These are phyloP conservation scores for Arachnomyces sp. DNA, from an alignment of 2,329 filamentous ascomycete genomes.

Conservation along the genomic window DNA sequence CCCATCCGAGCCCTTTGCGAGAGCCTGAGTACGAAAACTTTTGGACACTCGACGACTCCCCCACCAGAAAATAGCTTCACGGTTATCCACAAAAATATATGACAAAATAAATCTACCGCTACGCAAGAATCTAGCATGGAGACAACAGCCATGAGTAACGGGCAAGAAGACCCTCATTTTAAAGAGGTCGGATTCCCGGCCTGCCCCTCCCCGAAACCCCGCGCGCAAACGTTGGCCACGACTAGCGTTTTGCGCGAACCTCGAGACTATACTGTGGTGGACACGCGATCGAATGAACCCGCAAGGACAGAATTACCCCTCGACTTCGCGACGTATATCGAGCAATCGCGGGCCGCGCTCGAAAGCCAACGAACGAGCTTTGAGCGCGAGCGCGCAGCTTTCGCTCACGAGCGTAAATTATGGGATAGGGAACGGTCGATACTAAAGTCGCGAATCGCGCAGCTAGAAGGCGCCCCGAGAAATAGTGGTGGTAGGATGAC, in stretches of 20 bases:
- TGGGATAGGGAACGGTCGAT: conserved; percentile 38
- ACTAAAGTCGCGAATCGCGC: conserved; percentile 32
- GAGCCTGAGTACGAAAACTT: no score
- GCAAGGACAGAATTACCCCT: conserved; percentile 14
- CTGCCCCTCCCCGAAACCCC: conserved; percentile 27
- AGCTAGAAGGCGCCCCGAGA: conserved; percentile 26
- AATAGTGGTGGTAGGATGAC: conserved; percentile 2
- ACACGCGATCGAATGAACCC: conserved; percentile 14
- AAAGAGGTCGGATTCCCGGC: conserved; percentile 37
- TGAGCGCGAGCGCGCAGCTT: conserved; percentile 32
- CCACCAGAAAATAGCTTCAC: no score
- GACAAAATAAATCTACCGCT: conserved; percentile 9
- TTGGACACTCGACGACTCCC: no score
- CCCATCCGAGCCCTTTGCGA: no score
- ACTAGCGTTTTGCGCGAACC: conserved; percentile 24
- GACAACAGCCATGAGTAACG: conserved; percentile 15
- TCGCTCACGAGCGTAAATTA: conserved; percentile 35
- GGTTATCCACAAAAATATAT: no score
- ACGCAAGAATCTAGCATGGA: conserved; percentile 7
- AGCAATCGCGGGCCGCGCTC: conserved; percentile 33
- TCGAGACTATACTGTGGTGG: conserved; percentile 16
- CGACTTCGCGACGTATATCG: conserved; percentile 31
- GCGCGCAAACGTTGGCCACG: conserved; percentile 32
- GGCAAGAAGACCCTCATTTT: conserved; percentile 28
- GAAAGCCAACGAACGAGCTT: conserved; percentile 31